Evolutionary conservation across 1,284 basidiomycete species (phyloP), one percentile per base, ranked within the genome.

Genomic region (Veloboletus limbatus): DNA sequence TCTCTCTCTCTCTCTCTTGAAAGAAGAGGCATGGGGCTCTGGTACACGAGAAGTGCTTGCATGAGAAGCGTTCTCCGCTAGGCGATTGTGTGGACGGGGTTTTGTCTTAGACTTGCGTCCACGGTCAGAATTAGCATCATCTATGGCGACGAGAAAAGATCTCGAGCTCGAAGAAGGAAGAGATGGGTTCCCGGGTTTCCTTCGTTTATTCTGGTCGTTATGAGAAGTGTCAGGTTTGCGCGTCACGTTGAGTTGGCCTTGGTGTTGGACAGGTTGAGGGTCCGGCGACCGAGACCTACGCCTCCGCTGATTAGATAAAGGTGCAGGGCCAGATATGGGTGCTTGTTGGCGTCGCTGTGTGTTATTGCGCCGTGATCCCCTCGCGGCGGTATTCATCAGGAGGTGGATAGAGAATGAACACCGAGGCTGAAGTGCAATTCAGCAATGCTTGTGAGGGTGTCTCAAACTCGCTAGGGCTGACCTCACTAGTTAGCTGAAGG

Each of bases 21-120:
- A n/a, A 16, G 47, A 38, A 24, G 40, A 3, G 11, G 21, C 28
- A 13, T 38, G 40, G 1, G 16, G 11, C 14, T 64, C 63, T 20
- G 48, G 40, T 17, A 27, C 46, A 35, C 51, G 51, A 34, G 61
- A 47, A 3, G 41, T 27, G 5, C 35, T 42, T 17, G 45, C 30
- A 31, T 47, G 51, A 27, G 49, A 20, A 24, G 43, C 31, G 37
- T 67, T 67, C 40, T 65, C 62, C 2, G 39, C 22, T 21, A 62
- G 48, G 8, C 62, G 66, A 48, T 49, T 51, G 43, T 66, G 57
- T 10, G 57, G 45, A 26, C 65, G 63, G 14, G 45, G 24, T 46
- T 67, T 68, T 8, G 32, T 39, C 41, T 67, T 65, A 31, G 56
- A 38, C 46, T 67, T 65, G 45, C 61, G 66, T 37, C 62, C 62